These are phyloP conservation scores for Diaporthe caulivora DNA, from an alignment of 2,329 filamentous ascomycete species.

Conservation along the genomic window DNA sequence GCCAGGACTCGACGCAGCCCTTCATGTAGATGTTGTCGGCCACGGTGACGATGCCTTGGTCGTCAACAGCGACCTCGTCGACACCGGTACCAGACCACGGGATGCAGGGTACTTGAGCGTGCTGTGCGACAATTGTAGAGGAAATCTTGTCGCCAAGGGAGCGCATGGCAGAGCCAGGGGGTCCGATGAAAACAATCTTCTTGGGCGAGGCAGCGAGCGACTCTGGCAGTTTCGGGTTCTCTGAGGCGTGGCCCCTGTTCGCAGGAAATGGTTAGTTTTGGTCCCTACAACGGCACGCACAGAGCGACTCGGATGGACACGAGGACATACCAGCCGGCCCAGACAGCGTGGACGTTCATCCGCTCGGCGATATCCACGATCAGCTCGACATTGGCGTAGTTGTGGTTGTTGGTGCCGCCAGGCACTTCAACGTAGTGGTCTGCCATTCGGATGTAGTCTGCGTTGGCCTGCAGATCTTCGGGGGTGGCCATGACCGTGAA, in stretches of 20 bases:
- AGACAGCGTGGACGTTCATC: slow-evolving; percentile 98
- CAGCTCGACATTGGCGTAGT: slow-evolving; percentile 99
- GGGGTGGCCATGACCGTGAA: slow-evolving; percentile 99
- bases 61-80: slow-evolving; percentile 81
- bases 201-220: slow-evolving; percentile 95
- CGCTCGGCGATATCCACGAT: slow-evolving; percentile 99
- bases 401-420: slow-evolving; percentile 99
- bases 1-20: slow-evolving; percentile 89
- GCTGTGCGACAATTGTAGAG: slow-evolving; percentile 98
- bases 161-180: slow-evolving; percentile 97
- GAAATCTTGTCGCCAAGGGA: slow-evolving; percentile 99
- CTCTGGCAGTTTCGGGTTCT: slow-evolving; percentile 98
- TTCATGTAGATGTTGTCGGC: slow-evolving; percentile 86
- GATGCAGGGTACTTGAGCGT: slow-evolving; percentile 95
- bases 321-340: slow-evolving; percentile 90
- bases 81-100: slow-evolving; percentile 99
- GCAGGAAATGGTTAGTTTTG: slow-evolving; percentile 23
- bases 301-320: neutral
- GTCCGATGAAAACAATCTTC: slow-evolving; percentile 99
- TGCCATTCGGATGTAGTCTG: slow-evolving; percentile 99
- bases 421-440: slow-evolving; percentile 99
- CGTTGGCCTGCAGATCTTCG: slow-evolving; percentile 96
- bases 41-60: slow-evolving; percentile 91
- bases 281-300: slow-evolving; percentile 37
- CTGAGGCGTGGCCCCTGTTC: slow-evolving; percentile 91